A percentile compares a stretch with the other conserved stretches of the same genome.
Conservation (phyloP, 305 asterid genomes). For the Fraxinus albicans region DNA sequence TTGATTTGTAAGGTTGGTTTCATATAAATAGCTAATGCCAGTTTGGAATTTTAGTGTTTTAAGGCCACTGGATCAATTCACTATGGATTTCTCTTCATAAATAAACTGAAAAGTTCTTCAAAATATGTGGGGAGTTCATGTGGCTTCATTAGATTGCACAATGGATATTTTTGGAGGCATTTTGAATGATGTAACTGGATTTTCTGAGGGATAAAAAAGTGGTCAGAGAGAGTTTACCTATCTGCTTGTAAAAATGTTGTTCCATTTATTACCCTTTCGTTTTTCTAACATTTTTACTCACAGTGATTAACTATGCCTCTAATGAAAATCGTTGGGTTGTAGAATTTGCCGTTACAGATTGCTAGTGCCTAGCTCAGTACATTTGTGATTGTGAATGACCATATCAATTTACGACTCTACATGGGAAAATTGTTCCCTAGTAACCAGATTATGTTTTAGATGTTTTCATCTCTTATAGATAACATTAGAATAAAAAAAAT, state of each 20-base stretch:
- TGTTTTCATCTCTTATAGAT: neutral
- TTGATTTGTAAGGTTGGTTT: slow-evolving; percentile 11
- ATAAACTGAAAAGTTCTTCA: neutral
- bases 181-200: neutral
- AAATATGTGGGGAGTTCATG: neutral
- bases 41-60: slow-evolving; percentile 2
- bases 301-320: slow-evolving; percentile 7
- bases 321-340: slow-evolving; percentile 4
- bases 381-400: neutral
- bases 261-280: neutral
- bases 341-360: neutral
- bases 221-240: neutral
- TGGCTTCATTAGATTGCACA: neutral
- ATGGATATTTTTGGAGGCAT: neutral
- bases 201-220: neutral
- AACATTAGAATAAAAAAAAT: neutral
- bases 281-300: neutral
- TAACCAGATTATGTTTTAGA: neutral
- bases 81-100: neutral
- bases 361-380: neutral
- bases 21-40: slow-evolving; percentile 7
- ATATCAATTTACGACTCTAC: neutral
- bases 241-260: slow-evolving; percentile 15
- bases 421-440: neutral
- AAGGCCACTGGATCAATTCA: neutral